phyloP scores from a whole-genome alignment of 164 flowering plant genomes.

The Vitis labrusca region DNA sequence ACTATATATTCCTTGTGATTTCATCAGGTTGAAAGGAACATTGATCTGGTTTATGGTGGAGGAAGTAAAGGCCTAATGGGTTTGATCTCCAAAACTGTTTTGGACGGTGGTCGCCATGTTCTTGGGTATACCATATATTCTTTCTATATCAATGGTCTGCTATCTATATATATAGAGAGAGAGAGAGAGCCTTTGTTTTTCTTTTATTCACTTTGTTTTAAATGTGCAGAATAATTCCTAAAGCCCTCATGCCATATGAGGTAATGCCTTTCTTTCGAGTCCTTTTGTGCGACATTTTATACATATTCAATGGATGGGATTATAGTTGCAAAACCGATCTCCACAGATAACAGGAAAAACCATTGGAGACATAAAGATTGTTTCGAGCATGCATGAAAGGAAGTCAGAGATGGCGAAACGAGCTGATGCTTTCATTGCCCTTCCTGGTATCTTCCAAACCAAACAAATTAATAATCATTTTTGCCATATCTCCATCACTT shows the following conservation, averaged over 20 bases:
- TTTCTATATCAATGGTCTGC: no score
- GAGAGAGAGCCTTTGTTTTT: no score
- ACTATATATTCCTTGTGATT: no score
- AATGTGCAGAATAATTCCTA: no score
- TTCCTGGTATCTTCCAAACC: neutral
- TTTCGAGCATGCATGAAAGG: slow-evolving; percentile 2
- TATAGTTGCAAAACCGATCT: neutral
- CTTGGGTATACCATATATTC: neutral
- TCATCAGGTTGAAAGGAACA: slow-evolving; percentile 7
- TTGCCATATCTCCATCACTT: neutral
- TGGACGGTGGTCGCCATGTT: slow-evolving; percentile 11
- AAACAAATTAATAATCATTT: neutral
- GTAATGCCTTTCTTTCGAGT: no score
- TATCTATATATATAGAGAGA: no score
- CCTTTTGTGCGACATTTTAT: no score
- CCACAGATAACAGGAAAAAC: neutral
- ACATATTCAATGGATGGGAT: no score
- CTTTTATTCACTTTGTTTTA: no score
- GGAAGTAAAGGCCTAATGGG: slow-evolving; percentile 18
- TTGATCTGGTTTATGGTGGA: slow-evolving; percentile 16
- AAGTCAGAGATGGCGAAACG: neutral
- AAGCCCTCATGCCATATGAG: no score
- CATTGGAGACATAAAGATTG: neutral
- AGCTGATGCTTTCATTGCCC: slow-evolving; percentile 3
- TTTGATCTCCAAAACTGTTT: slow-evolving; percentile 8